Evolutionary conservation across 2,329 filamentous ascomycete genomes (phyloP), one percentile per base, ranked within the genome.

Genomic region (Microdochium paspali): DNA sequence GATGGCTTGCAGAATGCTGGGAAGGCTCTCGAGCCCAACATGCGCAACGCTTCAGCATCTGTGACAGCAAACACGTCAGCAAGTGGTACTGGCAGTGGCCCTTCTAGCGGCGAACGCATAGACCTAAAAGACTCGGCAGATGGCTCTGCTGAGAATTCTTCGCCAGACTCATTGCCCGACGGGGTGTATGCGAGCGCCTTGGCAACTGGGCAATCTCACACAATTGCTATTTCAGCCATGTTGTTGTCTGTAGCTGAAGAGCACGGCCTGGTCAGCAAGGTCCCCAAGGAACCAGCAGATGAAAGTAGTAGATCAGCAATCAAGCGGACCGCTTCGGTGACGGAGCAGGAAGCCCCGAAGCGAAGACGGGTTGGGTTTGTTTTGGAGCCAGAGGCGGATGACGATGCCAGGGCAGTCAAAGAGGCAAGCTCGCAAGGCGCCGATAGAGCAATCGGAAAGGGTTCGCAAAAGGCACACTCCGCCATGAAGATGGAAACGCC

Each of bases 121-220:
- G 23, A 9, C 35, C 23, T 20, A 3, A 15, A 3, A 6, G 12
- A n/a, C 18, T 40, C 35, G 4, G 42, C 20, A 30, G 51, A 45
- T 32, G 46, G 12, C 48, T 45, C 18, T 43, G n/a, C 23, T 49
- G 35, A 40, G 6, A 40, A n/a, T 12, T 40, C 35, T 32, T 13
- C 46, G 52, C 49, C 54, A 54, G 4, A 52, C 53, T 12, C 50
- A 4, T 40, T 65, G 4, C 49, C 56, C 18, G 55, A 58, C 20
- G 74, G 74, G 1, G 48, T 79, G 20, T 64, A 66, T 35, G 46
- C 59, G 43, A 77, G 73, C 47, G 67, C 68, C 5, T 54, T 75
- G 13, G 63, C 59, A 26, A 65, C 65, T 20, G 66, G 65, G 13
- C 57, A 51, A 21, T 56, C 64, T 2, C 66, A 66, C 2, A 50